A percentile compares a stretch with the other conserved stretches of the same genome.
phyloP scores from a whole-genome alignment of 805 yeast genomes.

The Kregervanrija delftensis region DNA sequence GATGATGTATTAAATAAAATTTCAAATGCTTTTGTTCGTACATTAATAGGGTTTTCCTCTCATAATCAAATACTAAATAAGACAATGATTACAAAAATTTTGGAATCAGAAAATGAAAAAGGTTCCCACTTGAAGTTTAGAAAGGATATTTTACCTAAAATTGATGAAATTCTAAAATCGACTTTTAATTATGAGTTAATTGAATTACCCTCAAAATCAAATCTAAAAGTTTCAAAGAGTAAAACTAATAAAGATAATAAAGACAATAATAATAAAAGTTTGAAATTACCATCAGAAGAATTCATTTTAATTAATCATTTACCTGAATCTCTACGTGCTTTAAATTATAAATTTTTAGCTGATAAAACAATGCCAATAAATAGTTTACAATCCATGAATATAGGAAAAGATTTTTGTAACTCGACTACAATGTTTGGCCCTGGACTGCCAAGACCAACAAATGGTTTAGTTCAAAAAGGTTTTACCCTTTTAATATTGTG shows the following conservation, averaged over 20 bases:
- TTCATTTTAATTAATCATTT: constrained; percentile 21
- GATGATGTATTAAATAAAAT: constrained; percentile 16
- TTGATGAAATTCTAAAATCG: constrained; percentile 9
- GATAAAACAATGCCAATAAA: constrained; percentile 6
- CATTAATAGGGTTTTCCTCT: constrained; percentile 22
- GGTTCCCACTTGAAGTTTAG: constrained; percentile 23
- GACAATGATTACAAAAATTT: constrained; percentile 19
- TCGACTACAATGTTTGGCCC: constrained; percentile 9
- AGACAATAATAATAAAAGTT: background rate
- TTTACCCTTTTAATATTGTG: constrained; percentile 21
- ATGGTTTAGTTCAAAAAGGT: constrained; percentile 20
- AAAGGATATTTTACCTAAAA: constrained; percentile 17
- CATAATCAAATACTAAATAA: constrained; percentile 23
- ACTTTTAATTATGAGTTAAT: constrained; percentile 22
- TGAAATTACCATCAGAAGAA: constrained; percentile 10
- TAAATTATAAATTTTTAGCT: constrained; percentile 14
- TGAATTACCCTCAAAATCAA: constrained; percentile 15
- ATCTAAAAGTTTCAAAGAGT: background rate
- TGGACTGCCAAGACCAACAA: constrained; percentile 20
- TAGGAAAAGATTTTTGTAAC: constrained; percentile 1
- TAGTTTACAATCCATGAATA: constrained; percentile 5
- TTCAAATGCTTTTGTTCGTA: constrained; percentile 21
- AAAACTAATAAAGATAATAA: background rate
- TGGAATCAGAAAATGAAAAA: constrained; percentile 24
- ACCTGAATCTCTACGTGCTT: constrained; percentile 15